phyloP scores from a whole-genome alignment of 2,329 filamentous ascomycete genomes.

The Phyllosticta citrichinensis region DNA sequence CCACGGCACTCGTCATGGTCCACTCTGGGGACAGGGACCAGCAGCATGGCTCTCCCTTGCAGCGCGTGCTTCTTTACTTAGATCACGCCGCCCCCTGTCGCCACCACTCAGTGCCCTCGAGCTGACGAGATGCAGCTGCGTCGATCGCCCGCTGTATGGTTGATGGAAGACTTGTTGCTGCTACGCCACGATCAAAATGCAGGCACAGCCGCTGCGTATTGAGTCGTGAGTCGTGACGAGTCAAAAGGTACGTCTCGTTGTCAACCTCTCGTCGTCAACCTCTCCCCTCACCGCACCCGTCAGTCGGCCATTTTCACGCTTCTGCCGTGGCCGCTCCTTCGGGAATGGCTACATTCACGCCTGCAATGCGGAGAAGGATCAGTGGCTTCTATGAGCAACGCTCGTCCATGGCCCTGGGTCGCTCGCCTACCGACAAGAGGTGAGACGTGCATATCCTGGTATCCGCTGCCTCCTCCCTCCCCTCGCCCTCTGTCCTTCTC shows the following conservation, averaged over 20 bases:
- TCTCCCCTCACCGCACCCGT: neutral
- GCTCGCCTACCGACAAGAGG: conserved; percentile 10
- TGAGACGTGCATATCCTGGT: conserved; percentile 9
- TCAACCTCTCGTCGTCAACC: neutral
- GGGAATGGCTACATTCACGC: conserved; percentile 6
- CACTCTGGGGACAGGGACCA: neutral
- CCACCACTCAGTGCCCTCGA: neutral
- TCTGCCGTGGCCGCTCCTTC: conserved; percentile 7
- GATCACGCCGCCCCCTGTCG: conserved; percentile 2
- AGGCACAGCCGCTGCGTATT: neutral
- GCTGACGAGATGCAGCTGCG: conserved; percentile 8
- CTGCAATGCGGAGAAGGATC: conserved; percentile 3
- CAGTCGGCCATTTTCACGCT: neutral
- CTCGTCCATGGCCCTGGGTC: conserved; percentile 9
- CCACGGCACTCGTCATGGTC: conserved; percentile 4
- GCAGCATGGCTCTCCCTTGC: conserved; percentile 8
- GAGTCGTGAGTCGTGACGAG: neutral
- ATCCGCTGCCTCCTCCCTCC: conserved; percentile 1
- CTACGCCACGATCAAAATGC: conserved; percentile 7
- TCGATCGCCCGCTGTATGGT: conserved; percentile 5
- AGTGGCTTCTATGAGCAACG: conserved; percentile 6
- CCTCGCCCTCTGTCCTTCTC: neutral
- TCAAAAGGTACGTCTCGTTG: neutral
- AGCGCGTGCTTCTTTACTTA: conserved; percentile 9
- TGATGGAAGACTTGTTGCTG: conserved; percentile 1